Evolutionary conservation across 192 early-diverging fungal species (phyloP).

Genomic region (Coemansia sp.): DNA sequence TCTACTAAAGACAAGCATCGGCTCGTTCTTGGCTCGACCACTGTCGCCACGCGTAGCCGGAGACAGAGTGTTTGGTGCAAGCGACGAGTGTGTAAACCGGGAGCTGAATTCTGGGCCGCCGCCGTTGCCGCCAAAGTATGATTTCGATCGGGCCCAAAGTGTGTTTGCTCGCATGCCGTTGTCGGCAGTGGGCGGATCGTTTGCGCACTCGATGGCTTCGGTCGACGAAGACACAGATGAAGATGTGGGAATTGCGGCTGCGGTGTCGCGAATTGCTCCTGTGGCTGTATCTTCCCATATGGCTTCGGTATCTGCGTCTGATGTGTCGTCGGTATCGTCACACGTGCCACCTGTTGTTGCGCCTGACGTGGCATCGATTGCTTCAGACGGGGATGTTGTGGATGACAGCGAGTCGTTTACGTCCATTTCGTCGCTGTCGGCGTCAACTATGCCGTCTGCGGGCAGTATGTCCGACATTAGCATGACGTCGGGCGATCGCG

Average conservation of each 20-base stretch:
- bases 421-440: conserved; percentile 17
- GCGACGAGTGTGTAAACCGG: too few species aligned
- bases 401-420: conserved; percentile 5
- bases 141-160: not conserved
- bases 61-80: too few species aligned
- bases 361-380: not conserved
- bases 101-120: too few species aligned
- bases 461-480: conserved; percentile 8
- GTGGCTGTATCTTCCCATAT: too few species aligned
- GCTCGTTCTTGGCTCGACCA: conserved; percentile 26
- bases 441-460: not conserved
- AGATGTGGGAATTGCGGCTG: conserved; percentile 36
- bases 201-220: not conserved
- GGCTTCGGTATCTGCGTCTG: too few species aligned
- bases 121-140: too few species aligned
- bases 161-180: conserved; percentile 6
- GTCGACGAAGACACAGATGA: conserved; percentile 29
- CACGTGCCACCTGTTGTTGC: not conserved
- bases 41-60: conserved; percentile 10
- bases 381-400: not conserved
- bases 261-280: conserved; percentile 13
- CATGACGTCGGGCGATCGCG: conserved; percentile 1
- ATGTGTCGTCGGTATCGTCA: too few species aligned
- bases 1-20: conserved; percentile 31
- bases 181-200: conserved; percentile 4